These are phyloP conservation scores for Boeremia lycopersici DNA, from an alignment of 2,329 filamentous ascomycete genomes.

Conservation along the genomic window DNA sequence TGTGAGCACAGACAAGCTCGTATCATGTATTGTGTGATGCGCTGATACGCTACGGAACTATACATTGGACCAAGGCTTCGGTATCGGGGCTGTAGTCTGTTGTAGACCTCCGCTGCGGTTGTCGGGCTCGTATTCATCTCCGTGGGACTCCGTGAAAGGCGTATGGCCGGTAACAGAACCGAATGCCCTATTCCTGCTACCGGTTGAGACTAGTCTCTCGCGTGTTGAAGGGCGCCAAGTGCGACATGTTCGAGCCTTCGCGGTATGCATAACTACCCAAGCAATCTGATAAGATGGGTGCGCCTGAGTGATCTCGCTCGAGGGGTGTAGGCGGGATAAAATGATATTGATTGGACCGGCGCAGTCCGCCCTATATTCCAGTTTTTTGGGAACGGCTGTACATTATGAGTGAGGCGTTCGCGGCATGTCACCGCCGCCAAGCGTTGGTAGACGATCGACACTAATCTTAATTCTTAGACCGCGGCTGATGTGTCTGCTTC, in stretches of 20 bases:
- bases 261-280: background rate
- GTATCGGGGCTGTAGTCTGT: background rate
- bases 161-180: background rate
- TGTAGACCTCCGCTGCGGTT: background rate
- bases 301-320: background rate
- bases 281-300: background rate
- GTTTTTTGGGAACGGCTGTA: too few species aligned
- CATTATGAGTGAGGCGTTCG: background rate
- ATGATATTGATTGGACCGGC: too few species aligned
- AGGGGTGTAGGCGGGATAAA: too few species aligned
- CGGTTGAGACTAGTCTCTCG: background rate
- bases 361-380: too few species aligned
- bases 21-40: background rate
- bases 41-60: background rate
- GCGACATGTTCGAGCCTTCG: background rate
- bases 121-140: background rate
- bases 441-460: background rate
- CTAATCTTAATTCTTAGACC: background rate
- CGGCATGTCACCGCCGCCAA: constrained; percentile 8
- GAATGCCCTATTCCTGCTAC: background rate
- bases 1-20: background rate
- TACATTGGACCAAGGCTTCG: background rate
- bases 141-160: background rate
- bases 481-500: background rate
- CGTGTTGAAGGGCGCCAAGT: background rate